phyloP scores from a whole-genome alignment of 257 asterid genomes.

The Scutellaria barbata region DNA sequence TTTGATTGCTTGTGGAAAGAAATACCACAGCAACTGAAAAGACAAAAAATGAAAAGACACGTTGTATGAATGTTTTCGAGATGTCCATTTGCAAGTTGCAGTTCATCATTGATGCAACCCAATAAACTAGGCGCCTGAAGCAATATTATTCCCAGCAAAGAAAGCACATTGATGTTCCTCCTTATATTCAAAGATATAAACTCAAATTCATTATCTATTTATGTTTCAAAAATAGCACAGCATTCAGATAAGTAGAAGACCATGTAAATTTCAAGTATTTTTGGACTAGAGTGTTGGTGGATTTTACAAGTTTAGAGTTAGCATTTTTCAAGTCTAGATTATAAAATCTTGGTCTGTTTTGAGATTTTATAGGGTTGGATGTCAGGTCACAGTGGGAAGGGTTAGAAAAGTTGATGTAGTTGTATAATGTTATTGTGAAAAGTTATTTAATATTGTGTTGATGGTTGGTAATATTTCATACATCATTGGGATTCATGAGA shows the following conservation, averaged over 20 bases:
- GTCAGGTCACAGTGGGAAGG: too few species aligned
- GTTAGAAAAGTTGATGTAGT: too few species aligned
- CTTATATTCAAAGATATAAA: slow-evolving; percentile 23
- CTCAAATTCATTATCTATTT: slow-evolving; percentile 5
- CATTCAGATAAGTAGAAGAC: slow-evolving; percentile 3
- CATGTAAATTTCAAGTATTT: neutral
- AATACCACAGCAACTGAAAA: slow-evolving; percentile 23
- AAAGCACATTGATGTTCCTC: slow-evolving; percentile 5
- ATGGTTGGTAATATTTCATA: neutral
- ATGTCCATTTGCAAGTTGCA: neutral
- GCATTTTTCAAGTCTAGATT: too few species aligned
- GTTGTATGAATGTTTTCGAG: too few species aligned
- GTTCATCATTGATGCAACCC: too few species aligned
- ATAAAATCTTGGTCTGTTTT: too few species aligned
- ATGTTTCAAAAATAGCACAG: neutral
- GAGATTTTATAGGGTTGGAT: too few species aligned
- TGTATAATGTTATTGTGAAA: too few species aligned
- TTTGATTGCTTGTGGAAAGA: slow-evolving; percentile 25
- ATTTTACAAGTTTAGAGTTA: too few species aligned
- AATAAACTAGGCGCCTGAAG: neutral
- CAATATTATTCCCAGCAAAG: neutral
- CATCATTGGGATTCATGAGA: neutral
- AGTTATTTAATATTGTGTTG: too few species aligned
- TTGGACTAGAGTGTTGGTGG: too few species aligned
- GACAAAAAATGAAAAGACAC: neutral